These are phyloP conservation scores for Alternaria sp. DNA, from an alignment of 2,329 filamentous ascomycete genomes.

Conservation along the genomic window DNA sequence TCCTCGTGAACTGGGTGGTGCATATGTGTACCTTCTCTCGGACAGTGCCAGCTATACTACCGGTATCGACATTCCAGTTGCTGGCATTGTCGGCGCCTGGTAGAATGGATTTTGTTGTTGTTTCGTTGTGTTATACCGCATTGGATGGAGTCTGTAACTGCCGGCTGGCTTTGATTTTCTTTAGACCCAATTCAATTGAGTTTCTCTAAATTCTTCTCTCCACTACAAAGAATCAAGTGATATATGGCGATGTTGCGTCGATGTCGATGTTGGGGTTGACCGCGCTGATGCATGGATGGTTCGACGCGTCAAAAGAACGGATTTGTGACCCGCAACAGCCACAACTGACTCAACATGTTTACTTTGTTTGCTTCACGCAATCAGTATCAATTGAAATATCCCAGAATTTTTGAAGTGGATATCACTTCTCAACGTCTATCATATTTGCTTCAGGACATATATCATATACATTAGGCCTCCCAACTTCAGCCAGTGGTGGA, in stretches of 20 bases:
- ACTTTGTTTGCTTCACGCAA: background rate
- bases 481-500: conserved; percentile 11
- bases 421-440: background rate
- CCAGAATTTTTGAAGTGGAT: background rate
- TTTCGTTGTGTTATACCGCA: conserved; percentile 22
- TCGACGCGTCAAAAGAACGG: background rate
- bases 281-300: background rate
- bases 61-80: conserved; percentile 60
- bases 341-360: conserved; percentile 11
- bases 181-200: conserved; percentile 21
- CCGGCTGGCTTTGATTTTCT: conserved; percentile 6
- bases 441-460: background rate
- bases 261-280: background rate
- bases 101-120: conserved; percentile 26
- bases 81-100: conserved; percentile 59
- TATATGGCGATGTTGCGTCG: background rate
- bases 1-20: conserved; percentile 61
- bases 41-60: conserved; percentile 60
- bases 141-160: conserved; percentile 31
- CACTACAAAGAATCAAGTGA: background rate
- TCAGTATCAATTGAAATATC: background rate
- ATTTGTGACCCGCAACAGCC: conserved; percentile 3
- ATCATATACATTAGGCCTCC: conserved; percentile 13
- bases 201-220: background rate
- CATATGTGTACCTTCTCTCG: conserved; percentile 60